Evolutionary conservation across 306 rosid species (phyloP).

Genomic region (Corylus avellana): DNA sequence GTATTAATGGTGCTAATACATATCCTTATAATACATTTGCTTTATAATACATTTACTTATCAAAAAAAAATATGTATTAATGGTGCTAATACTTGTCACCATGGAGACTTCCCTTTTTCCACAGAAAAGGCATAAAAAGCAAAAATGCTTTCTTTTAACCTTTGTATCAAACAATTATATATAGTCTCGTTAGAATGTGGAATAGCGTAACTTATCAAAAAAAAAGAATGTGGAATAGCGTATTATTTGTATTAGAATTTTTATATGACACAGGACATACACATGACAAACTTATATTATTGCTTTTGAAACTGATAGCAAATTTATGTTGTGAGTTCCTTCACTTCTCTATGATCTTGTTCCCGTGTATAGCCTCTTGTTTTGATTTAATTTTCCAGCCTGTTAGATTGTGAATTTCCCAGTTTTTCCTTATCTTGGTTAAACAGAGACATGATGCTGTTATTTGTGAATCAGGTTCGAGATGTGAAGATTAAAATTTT

Average conservation of each 20-base stretch:
- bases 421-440: slow-evolving; percentile 14
- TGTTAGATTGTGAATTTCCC: background rate
- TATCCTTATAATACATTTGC: too few relatives aligned
- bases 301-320: slow-evolving; percentile 1
- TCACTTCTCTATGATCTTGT: background rate
- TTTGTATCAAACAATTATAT: background rate
- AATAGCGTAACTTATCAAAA: background rate
- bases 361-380: background rate
- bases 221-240: background rate
- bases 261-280: background rate
- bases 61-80: background rate
- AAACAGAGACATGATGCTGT: slow-evolving; percentile 21
- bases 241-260: background rate
- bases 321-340: background rate
- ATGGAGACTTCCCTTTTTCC: background rate
- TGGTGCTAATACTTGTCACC: background rate
- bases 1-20: background rate
- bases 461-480: slow-evolving; percentile 63
- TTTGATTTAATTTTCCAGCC: background rate
- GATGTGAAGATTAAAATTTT: slow-evolving; percentile 84
- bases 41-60: too few relatives aligned
- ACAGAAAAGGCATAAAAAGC: background rate
- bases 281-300: background rate
- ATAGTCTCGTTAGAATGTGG: background rate
- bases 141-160: background rate